Percentiles rank a stretch among this genome's conserved stretches.
Evolutionary conservation across 2,329 filamentous ascomycete genomes (phyloP).

Genomic region (Celoporthe dispersa): DNA sequence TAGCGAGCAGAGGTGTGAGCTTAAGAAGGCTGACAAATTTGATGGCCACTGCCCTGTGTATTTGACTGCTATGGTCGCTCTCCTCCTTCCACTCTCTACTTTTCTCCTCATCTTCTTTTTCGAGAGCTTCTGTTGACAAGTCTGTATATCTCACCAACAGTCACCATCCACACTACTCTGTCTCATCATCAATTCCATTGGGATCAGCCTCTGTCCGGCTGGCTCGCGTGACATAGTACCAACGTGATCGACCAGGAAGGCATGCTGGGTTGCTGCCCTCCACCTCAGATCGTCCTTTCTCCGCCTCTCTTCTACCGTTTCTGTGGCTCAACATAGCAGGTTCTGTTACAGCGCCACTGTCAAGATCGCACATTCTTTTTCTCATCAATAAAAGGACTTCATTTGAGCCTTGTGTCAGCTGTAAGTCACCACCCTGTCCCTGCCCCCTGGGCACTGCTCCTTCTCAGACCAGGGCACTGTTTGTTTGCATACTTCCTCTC

Average conservation of each 20-base stretch:
- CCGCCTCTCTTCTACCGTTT: neutral
- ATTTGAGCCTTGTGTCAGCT: neutral
- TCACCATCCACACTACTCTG: no score
- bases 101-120: neutral
- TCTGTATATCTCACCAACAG: neutral
- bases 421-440: neutral
- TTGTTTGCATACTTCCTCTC: neutral
- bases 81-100: neutral
- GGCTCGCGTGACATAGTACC: no score
- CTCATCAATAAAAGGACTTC: neutral
- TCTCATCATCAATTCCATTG: neutral
- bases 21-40: no score
- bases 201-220: neutral
- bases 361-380: neutral
- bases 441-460: neutral
- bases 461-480: neutral
- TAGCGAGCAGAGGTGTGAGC: no score
- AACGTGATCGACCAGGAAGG: neutral
- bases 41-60: no score
- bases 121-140: neutral
- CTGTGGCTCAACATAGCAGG: neutral
- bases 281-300: neutral
- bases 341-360: neutral
- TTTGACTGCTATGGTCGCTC: no score
- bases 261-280: neutral